Conservation (phyloP, 2,329 filamentous ascomycete genomes). For the Verticillium klebahnii region DNA sequence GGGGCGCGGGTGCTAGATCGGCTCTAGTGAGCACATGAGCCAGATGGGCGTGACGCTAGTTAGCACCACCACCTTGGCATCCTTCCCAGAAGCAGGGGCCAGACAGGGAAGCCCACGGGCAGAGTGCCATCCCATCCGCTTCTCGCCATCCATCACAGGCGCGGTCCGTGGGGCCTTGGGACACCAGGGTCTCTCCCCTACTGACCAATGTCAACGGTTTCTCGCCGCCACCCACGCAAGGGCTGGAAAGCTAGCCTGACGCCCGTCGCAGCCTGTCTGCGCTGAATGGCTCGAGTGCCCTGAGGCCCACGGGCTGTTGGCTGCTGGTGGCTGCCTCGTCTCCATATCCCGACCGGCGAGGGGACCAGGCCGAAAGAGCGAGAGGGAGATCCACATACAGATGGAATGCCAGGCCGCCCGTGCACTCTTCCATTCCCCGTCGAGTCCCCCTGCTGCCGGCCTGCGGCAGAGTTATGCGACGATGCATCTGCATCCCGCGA, state of each 20-base stretch:
- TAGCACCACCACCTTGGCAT: not conserved
- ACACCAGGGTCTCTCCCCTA: not conserved
- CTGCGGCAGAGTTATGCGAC: not conserved
- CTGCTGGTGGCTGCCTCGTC: not conserved
- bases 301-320: not conserved
- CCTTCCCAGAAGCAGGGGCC: not conserved
- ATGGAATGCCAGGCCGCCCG: not conserved
- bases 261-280: not conserved
- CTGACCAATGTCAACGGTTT: not conserved
- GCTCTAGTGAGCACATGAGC: not conserved
- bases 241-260: not conserved
- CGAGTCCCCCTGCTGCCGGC: not conserved
- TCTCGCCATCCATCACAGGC: not conserved
- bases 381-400: not conserved
- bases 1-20: not conserved
- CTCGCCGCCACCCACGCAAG: not conserved
- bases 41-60: not conserved
- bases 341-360: not conserved
- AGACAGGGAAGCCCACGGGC: not conserved
- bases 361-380: not conserved
- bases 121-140: not conserved
- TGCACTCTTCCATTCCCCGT: not conserved
- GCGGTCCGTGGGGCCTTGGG: not conserved
- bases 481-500: not conserved
- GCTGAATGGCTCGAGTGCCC: not conserved